Conservation (phyloP, 164 flowering plant genomes). For the Macadamia integrifolia region DNA sequence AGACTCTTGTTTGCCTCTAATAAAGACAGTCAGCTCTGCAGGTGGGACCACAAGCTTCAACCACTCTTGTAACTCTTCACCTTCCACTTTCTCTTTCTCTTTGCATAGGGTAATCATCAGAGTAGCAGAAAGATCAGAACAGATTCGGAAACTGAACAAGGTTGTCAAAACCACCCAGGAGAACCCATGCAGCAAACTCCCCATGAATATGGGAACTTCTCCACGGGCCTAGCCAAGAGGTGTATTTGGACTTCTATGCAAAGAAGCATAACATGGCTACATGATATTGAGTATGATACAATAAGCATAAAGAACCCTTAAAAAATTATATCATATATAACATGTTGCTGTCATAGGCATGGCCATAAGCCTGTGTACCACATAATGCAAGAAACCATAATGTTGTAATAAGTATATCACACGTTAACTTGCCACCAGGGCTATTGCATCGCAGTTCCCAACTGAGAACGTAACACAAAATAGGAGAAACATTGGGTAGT, state of each 20-base stretch:
- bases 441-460: too few species aligned
- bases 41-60: constrained; percentile 89
- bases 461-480: too few species aligned
- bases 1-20: constrained; percentile 54
- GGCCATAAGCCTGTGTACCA: too few species aligned
- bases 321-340: too few species aligned
- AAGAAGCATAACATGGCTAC: too few species aligned
- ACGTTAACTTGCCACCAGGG: too few species aligned
- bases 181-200: too few species aligned
- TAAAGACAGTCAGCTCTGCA: constrained; percentile 53
- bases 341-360: too few species aligned
- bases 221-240: neutral
- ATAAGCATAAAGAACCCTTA: neutral
- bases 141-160: neutral
- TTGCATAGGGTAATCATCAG: constrained; percentile 8
- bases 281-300: neutral
- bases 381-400: too few species aligned
- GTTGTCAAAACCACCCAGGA: too few species aligned
- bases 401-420: too few species aligned
- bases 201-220: neutral
- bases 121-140: neutral
- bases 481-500: too few species aligned
- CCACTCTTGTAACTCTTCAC: constrained; percentile 86
- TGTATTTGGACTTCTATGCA: neutral
- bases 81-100: constrained; percentile 94